Conservation (phyloP, 768 basidiomycete genomes). For the Pisolithus orientalis region DNA sequence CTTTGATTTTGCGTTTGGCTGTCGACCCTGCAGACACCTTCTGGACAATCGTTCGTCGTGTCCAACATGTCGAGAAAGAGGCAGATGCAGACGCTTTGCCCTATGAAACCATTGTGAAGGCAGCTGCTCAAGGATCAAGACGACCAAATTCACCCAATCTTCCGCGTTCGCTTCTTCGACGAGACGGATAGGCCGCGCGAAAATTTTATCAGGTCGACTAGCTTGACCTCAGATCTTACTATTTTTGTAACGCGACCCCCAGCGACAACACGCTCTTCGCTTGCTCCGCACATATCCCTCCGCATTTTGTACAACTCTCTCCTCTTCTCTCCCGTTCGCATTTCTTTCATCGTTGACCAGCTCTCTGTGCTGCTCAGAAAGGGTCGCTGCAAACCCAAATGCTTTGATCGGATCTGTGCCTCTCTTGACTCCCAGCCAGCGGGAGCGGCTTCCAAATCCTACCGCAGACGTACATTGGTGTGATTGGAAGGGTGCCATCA, state of each 20-base stretch:
- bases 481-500: conserved; percentile 95
- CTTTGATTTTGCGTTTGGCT: conserved; percentile 77
- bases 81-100: conserved; percentile 78
- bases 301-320: conserved; percentile 92
- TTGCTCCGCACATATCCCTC: conserved; percentile 72
- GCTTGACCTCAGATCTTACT: conserved; percentile 87
- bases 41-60: conserved; percentile 80
- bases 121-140: conserved; percentile 62
- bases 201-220: conserved; percentile 72
- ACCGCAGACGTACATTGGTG: conserved; percentile 92
- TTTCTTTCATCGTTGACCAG: conserved; percentile 77
- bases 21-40: conserved; percentile 84
- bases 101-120: conserved; percentile 68
- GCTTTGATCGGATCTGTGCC: conserved; percentile 74
- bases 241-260: conserved; percentile 78
- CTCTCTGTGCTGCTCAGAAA: conserved; percentile 72
- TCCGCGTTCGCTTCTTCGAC: conserved; percentile 96
- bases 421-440: conserved; percentile 68
- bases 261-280: conserved; percentile 56
- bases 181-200: conserved; percentile 73
- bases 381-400: conserved; percentile 57
- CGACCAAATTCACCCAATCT: conserved; percentile 57
- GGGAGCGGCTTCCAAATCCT: conserved; percentile 70
- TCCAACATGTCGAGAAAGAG: conserved; percentile 79
- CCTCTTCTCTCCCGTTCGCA: conserved; percentile 76